phyloP scores from a whole-genome alignment of 805 yeast genomes.

The Ogataea methylovora region DNA sequence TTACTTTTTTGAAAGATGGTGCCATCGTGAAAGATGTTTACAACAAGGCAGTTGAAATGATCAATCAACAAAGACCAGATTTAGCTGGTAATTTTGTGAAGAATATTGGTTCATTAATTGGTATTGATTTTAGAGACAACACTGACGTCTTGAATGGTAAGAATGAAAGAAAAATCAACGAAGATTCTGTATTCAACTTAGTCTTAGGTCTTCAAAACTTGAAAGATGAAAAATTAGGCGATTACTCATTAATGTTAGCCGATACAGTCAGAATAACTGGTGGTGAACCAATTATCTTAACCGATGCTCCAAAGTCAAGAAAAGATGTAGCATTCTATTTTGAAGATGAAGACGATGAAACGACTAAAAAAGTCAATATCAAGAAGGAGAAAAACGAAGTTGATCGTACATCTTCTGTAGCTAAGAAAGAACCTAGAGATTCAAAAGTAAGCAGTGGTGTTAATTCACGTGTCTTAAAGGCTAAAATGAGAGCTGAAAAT shows the following conservation, averaged over 20 bases:
- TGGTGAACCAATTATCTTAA: constrained; percentile 55
- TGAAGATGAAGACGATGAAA: constrained; percentile 52
- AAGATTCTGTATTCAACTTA: constrained; percentile 69
- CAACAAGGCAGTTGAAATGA: constrained; percentile 49
- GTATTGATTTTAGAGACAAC: constrained; percentile 83
- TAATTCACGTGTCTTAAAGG: constrained; percentile 64
- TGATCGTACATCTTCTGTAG: constrained; percentile 7
- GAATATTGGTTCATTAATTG: constrained; percentile 82
- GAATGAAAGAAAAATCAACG: constrained; percentile 57
- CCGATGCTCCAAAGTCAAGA: constrained; percentile 65
- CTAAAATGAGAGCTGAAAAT: constrained; percentile 72
- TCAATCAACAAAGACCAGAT: constrained; percentile 58
- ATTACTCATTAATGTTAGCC: constrained; percentile 65
- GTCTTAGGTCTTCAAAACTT: constrained; percentile 72
- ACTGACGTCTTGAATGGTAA: constrained; percentile 65
- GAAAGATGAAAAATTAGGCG: constrained; percentile 41
- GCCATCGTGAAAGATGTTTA: constrained; percentile 60
- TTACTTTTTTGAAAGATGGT: constrained; percentile 59
- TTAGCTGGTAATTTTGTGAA: constrained; percentile 59
- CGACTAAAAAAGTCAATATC: constrained; percentile 22
- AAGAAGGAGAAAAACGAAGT: constrained; percentile 13
- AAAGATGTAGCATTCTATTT: constrained; percentile 79
- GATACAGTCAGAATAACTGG: constrained; percentile 74
- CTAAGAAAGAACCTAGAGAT: constrained; percentile 5
- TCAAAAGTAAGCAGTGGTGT: constrained; percentile 17